Evolutionary conservation across 495 filamentous ascomycete species (phyloP).

Genomic region (Aeminium ludgeri): DNA sequence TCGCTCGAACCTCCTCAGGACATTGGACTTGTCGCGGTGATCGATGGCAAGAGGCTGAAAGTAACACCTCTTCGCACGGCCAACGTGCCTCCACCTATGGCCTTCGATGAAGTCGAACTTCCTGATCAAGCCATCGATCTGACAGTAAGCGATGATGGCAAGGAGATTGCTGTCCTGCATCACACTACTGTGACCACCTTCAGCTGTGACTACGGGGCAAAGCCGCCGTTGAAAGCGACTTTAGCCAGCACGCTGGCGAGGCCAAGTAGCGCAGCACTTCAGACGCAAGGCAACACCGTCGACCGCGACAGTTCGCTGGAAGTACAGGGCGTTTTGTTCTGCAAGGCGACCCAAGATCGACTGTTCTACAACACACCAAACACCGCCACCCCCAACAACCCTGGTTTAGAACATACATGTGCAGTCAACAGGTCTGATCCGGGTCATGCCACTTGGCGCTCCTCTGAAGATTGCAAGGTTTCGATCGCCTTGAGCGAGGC

Average conservation of each 20-base stretch:
- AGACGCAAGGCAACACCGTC: too few species aligned
- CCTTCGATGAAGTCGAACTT: conserved; percentile 53
- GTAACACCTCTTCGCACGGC: conserved; percentile 69
- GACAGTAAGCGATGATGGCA: conserved; percentile 47
- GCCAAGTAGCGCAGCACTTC: too few species aligned
- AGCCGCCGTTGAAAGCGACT: conserved; percentile 5
- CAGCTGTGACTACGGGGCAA: conserved; percentile 32
- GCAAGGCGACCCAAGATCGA: not conserved
- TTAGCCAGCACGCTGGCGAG: not conserved
- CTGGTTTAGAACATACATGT: not conserved
- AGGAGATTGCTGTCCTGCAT: conserved; percentile 57
- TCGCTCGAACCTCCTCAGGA: conserved; percentile 57
- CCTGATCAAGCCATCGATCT: conserved; percentile 53
- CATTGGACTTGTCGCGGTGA: conserved; percentile 66
- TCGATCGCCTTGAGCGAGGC: conserved; percentile 18
- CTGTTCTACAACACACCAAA: not conserved
- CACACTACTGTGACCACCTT: conserved; percentile 44
- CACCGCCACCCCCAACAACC: not conserved
- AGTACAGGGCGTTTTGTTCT: too few species aligned
- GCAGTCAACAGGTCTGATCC: not conserved
- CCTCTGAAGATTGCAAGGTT: not conserved
- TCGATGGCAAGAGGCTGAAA: conserved; percentile 47
- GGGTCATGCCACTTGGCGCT: not conserved
- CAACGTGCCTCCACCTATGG: conserved; percentile 87
- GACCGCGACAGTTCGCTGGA: not conserved